phyloP scores from a whole-genome alignment of 768 basidiomycete species.

The Mycena pura region DNA sequence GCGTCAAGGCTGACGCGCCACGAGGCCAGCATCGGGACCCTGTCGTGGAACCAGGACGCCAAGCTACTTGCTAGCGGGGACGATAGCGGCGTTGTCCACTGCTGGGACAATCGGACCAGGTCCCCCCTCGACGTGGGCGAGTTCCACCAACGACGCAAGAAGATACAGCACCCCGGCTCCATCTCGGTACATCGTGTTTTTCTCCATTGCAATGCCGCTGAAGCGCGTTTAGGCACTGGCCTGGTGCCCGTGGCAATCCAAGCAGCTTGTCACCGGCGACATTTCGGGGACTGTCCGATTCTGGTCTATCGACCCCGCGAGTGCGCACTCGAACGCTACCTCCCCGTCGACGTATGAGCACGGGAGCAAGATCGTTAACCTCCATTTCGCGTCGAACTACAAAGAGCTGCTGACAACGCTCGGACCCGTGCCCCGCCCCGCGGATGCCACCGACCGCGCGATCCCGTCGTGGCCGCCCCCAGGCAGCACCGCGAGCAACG shows the following conservation, averaged over 20 bases:
- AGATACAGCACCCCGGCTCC: slow-evolving; percentile 72
- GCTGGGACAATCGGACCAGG: slow-evolving; percentile 72
- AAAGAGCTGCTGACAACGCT: slow-evolving; percentile 89
- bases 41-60: slow-evolving; percentile 73
- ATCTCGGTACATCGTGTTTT: slow-evolving; percentile 49
- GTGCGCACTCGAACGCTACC: slow-evolving; percentile 51
- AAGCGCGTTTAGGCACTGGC: slow-evolving; percentile 65
- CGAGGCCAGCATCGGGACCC: slow-evolving; percentile 65
- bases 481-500: slow-evolving; percentile 37
- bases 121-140: slow-evolving; percentile 63
- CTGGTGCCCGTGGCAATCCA: slow-evolving; percentile 88
- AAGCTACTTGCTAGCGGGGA: slow-evolving; percentile 79
- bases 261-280: slow-evolving; percentile 79
- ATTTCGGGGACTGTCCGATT: slow-evolving; percentile 58
- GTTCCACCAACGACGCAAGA: slow-evolving; percentile 62
- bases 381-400: slow-evolving; percentile 79
- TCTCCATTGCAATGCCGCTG: background rate
- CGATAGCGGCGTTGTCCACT: slow-evolving; percentile 74
- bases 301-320: slow-evolving; percentile 57
- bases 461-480: slow-evolving; percentile 19
- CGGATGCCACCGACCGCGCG: background rate
- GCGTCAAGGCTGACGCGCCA: slow-evolving; percentile 72
- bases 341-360: slow-evolving; percentile 53
- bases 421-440: slow-evolving; percentile 41
- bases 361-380: slow-evolving; percentile 67